Evolutionary conservation across 352 stramenopile species (phyloP).

Genomic region (Pythium sukuiense): DNA sequence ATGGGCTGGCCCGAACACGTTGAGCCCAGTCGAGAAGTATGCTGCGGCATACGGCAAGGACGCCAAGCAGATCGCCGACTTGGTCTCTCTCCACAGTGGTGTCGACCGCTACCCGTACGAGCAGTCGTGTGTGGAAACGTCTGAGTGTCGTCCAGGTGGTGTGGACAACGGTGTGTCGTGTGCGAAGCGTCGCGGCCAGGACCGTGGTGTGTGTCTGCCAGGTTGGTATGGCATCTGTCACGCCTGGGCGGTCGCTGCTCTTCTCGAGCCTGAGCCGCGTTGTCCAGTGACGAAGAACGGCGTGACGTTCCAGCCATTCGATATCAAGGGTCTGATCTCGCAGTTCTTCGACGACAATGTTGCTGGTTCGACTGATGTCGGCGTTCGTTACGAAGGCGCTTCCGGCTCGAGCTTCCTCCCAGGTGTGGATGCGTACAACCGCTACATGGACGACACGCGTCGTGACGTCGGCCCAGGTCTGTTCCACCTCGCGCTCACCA

Average conservation of each 20-base stretch:
- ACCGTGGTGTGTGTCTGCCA: conserved; percentile 11
- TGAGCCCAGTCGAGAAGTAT: conserved; percentile 34
- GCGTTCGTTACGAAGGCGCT: conserved; percentile 17
- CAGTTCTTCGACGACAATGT: conserved; percentile 28
- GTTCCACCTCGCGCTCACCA: conserved; percentile 29
- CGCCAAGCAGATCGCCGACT: conserved; percentile 26
- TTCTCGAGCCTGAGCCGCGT: conserved; percentile 24
- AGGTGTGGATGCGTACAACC: conserved; percentile 12
- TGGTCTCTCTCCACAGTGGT: conserved; percentile 24
- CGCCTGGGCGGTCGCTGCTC: conserved; percentile 21
- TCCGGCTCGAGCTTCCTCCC: conserved; percentile 1
- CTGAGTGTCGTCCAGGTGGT: conserved; percentile 10
- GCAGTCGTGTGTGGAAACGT: conserved; percentile 9
- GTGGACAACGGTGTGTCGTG: conserved; percentile 9
- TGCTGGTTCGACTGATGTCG: conserved; percentile 13
- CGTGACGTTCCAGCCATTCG: conserved; percentile 27
- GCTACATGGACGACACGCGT: conserved; percentile 18
- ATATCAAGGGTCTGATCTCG: conserved; percentile 41
- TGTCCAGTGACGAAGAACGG: conserved; percentile 28
- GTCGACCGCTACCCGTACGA: conserved; percentile 15
- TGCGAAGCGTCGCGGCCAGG: conserved; percentile 16
- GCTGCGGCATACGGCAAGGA: conserved; percentile 27
- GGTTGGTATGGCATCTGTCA: conserved; percentile 29
- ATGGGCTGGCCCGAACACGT: conserved; percentile 29
- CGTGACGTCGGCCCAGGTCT: conserved; percentile 24